These are phyloP conservation scores for Kuraishia floccosa DNA, from an alignment of 805 yeast genomes.

Conservation along the genomic window DNA sequence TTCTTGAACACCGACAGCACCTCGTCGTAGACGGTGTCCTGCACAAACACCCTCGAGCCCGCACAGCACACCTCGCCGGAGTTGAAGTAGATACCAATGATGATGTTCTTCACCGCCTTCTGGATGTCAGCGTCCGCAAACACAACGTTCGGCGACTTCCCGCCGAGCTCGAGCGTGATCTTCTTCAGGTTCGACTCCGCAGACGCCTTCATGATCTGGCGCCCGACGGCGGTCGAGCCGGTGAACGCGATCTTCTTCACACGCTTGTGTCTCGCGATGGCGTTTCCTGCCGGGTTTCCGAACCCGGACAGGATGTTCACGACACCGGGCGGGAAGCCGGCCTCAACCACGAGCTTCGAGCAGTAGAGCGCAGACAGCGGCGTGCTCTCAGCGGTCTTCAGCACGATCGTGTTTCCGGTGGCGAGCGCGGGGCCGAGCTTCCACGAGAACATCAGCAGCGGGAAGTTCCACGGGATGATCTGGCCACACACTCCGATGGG, in stretches of 20 bases:
- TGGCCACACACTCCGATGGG: constrained; percentile 95
- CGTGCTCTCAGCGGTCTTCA: constrained; percentile 88
- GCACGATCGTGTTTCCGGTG: constrained; percentile 78
- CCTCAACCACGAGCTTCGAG: constrained; percentile 58
- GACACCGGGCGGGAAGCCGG: constrained; percentile 90
- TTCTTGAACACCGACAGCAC: constrained; percentile 45
- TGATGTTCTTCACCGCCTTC: constrained; percentile 53
- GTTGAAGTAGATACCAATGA: constrained; percentile 74
- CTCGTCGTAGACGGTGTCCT: constrained; percentile 59
- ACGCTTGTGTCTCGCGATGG: constrained; percentile 65
- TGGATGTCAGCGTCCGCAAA: constrained; percentile 65
- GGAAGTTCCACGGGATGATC: constrained; percentile 97
- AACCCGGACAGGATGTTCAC: constrained; percentile 79
- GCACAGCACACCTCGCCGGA: constrained; percentile 94
- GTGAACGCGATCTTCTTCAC: constrained; percentile 91
- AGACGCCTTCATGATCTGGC: constrained; percentile 60
- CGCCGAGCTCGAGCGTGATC: constrained; percentile 78
- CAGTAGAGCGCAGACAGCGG: constrained; percentile 80
- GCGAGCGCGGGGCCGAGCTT: constrained; percentile 89
- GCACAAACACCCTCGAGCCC: constrained; percentile 80
- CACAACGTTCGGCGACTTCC: constrained; percentile 82
- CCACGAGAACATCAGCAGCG: constrained; percentile 90
- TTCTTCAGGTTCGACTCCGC: constrained; percentile 64
- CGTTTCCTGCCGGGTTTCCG: constrained; percentile 78
- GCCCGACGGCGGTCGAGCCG: constrained; percentile 85